These are phyloP conservation scores for Candida sakaeoensis DNA, from an alignment of 805 yeast species.

Conservation along the genomic window DNA sequence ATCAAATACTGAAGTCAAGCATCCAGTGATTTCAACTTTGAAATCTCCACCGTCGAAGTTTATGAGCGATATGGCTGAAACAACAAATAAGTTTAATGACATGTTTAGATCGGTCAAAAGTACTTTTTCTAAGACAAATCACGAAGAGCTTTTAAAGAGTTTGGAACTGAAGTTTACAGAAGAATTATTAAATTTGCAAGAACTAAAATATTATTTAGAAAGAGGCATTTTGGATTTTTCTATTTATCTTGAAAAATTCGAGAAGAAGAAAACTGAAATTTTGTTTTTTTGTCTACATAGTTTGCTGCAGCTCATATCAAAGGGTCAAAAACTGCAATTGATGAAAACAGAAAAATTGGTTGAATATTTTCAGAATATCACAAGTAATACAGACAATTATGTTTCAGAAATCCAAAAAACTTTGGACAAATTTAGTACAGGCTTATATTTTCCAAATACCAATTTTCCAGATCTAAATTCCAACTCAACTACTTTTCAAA, in stretches of 20 bases:
- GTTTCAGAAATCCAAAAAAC: slow-evolving; percentile 22
- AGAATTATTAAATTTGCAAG: slow-evolving; percentile 32
- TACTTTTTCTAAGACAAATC: slow-evolving; percentile 27
- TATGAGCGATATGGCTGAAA: slow-evolving; percentile 21
- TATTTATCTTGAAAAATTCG: slow-evolving; percentile 30
- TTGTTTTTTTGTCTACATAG: slow-evolving; percentile 30
- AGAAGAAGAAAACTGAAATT: slow-evolving; percentile 29
- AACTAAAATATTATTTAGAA: slow-evolving; percentile 28
- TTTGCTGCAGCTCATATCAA: slow-evolving; percentile 31
- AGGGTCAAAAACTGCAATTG: slow-evolving; percentile 23
- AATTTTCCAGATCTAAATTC: slow-evolving; percentile 25
- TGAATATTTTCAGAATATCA: slow-evolving; percentile 15
- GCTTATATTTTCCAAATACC: slow-evolving; percentile 37
- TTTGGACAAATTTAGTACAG: slow-evolving; percentile 27
- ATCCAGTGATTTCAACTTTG: not conserved
- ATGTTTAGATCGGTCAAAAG: slow-evolving; percentile 32
- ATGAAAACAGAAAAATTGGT: slow-evolving; percentile 23
- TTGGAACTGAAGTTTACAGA: slow-evolving; percentile 31
- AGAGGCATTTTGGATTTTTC: slow-evolving; percentile 19
- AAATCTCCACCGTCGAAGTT: slow-evolving; percentile 9
- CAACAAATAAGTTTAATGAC: slow-evolving; percentile 26
- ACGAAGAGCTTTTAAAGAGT: slow-evolving; percentile 23
- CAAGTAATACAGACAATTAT: slow-evolving; percentile 19
- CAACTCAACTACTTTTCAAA: slow-evolving; percentile 26
- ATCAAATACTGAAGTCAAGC: not conserved